phyloP scores from a whole-genome alignment of 208 protist species.

The Herpetomonas tarakana region DNA sequence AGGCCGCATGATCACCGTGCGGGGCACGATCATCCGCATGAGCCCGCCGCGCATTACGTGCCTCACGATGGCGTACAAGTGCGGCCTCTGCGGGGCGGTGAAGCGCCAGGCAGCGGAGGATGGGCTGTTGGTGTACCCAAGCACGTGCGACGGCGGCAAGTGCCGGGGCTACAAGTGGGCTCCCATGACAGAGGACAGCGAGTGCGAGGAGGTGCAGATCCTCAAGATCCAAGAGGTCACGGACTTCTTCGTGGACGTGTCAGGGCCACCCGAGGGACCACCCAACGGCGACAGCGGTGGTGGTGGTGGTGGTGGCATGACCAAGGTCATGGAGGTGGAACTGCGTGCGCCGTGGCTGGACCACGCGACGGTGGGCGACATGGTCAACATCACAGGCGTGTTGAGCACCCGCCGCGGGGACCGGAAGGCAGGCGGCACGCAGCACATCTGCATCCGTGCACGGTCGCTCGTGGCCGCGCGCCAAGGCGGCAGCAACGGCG shows the following conservation, averaged over 20 bases:
- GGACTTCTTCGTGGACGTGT: slow-evolving; percentile 29
- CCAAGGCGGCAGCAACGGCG: background rate
- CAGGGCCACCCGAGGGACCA: background rate
- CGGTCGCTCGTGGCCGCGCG: slow-evolving; percentile 24
- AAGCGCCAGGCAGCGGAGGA: slow-evolving; percentile 50
- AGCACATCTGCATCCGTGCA: slow-evolving; percentile 37
- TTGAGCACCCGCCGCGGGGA: slow-evolving; percentile 57
- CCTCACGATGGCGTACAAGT: slow-evolving; percentile 59
- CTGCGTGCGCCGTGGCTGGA: slow-evolving; percentile 69
- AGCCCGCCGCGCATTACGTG: slow-evolving; percentile 68
- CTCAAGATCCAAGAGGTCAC: slow-evolving; percentile 81
- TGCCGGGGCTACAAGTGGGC: slow-evolving; percentile 77
- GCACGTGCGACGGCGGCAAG: slow-evolving; percentile 38
- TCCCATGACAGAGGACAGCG: slow-evolving; percentile 43
- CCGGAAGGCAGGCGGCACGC: slow-evolving; percentile 23
- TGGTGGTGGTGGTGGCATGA: slow-evolving; percentile 40
- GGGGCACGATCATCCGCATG: slow-evolving; percentile 77
- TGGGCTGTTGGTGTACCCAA: slow-evolving; percentile 70
- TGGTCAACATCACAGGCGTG: slow-evolving; percentile 62
- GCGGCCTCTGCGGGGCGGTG: slow-evolving; percentile 56
- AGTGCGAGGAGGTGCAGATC: slow-evolving; percentile 81
- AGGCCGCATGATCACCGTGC: slow-evolving; percentile 63
- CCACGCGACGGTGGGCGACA: slow-evolving; percentile 63
- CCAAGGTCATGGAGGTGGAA: slow-evolving; percentile 77
- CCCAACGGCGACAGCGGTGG: slow-evolving; percentile 7